Conservation (phyloP, 2,329 filamentous ascomycete species). For the Phialocephala subalpina region DNA sequence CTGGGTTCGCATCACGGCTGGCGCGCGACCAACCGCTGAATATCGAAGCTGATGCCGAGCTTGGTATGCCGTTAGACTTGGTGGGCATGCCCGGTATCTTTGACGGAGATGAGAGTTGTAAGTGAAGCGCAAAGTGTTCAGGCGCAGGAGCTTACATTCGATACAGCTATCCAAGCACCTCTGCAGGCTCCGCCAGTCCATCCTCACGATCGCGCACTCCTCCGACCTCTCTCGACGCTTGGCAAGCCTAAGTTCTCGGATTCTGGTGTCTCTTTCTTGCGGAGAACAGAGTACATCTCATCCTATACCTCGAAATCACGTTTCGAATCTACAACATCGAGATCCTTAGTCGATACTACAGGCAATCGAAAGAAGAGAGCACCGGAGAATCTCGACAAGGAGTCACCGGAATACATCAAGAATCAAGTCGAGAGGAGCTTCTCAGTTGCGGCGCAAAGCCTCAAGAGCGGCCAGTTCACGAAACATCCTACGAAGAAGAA, state of each 20-base stretch:
- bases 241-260: slow-evolving; percentile 83
- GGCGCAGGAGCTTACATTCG: slow-evolving; percentile 34
- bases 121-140: slow-evolving; percentile 44
- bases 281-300: slow-evolving; percentile 94
- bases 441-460: slow-evolving; percentile 58
- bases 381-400: slow-evolving; percentile 60
- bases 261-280: slow-evolving; percentile 88
- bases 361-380: slow-evolving; percentile 48
- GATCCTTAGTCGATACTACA: slow-evolving; percentile 54
- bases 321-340: slow-evolving; percentile 61
- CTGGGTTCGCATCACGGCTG: slow-evolving; percentile 87
- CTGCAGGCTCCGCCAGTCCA: slow-evolving; percentile 76
- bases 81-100: slow-evolving; percentile 96
- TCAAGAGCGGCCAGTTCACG: slow-evolving; percentile 61
- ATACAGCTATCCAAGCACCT: slow-evolving; percentile 80
- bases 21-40: slow-evolving; percentile 93
- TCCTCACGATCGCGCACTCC: slow-evolving; percentile 82
- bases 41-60: slow-evolving; percentile 95
- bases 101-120: slow-evolving; percentile 93
- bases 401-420: slow-evolving; percentile 72
- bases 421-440: slow-evolving; percentile 72
- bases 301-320: slow-evolving; percentile 59
- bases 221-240: slow-evolving; percentile 83
- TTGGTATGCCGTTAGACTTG: slow-evolving; percentile 96
- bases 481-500: slow-evolving; percentile 65